Conservation (phyloP, 2,329 filamentous ascomycete genomes). For the Monosporascus sp. region DNA sequence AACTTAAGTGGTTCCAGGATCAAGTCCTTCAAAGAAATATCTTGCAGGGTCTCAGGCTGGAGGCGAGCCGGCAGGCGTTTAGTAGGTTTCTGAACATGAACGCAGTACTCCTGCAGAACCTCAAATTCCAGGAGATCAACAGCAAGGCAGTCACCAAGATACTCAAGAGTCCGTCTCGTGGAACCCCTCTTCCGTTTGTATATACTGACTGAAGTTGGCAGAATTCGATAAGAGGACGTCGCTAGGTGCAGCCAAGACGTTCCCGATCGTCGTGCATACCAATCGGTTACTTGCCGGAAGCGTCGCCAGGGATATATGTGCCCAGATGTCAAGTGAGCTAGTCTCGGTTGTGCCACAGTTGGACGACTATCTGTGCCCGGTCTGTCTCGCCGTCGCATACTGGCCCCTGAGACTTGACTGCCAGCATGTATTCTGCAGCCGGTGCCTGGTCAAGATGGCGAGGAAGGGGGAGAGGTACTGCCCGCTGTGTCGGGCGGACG, state of each 20-base stretch:
- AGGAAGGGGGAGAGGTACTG: constrained; percentile 62
- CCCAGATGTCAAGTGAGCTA: constrained; percentile 66
- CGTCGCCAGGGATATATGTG: constrained; percentile 70
- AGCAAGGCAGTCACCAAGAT: constrained; percentile 74
- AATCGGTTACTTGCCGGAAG: constrained; percentile 58
- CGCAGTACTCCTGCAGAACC: constrained; percentile 65
- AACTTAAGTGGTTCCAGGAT: constrained; percentile 67
- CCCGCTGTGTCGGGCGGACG: constrained; percentile 69
- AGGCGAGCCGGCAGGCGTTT: constrained; percentile 59
- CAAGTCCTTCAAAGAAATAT: constrained; percentile 58
- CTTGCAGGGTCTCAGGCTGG: constrained; percentile 57
- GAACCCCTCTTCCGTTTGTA: not conserved
- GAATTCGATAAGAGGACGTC: constrained; percentile 84
- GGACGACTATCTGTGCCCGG: constrained; percentile 78
- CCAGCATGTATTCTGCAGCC: constrained; percentile 74
- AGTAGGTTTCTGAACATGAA: constrained; percentile 69
- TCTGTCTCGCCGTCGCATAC: constrained; percentile 76
- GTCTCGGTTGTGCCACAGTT: constrained; percentile 71
- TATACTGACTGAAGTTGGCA: constrained; percentile 26
- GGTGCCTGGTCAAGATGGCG: constrained; percentile 77
- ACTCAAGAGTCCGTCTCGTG: constrained; percentile 61
- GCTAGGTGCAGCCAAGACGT: constrained; percentile 59
- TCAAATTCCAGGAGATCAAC: constrained; percentile 83
- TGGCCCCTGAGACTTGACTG: constrained; percentile 74
- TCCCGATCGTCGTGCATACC: constrained; percentile 54